Evolutionary conservation across 2,329 filamentous ascomycete genomes (phyloP), one percentile per base, ranked within the genome.

Genomic region (Harringtonia aguacate): DNA sequence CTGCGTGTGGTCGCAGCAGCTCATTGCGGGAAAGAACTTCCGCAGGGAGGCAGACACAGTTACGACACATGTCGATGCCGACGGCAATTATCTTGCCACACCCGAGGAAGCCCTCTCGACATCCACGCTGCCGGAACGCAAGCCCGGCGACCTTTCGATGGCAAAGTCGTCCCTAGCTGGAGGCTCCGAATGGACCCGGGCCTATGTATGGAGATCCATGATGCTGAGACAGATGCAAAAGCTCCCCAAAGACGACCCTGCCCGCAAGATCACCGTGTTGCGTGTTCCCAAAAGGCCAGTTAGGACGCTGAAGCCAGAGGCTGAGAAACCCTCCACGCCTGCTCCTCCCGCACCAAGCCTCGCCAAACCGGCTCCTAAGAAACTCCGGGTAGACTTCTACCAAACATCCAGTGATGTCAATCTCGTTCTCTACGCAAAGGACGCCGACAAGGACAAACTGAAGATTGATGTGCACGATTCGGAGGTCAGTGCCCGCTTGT

Each of bases 1-100:
- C 50, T 77, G 89, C 18, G 67, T 69, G 17, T 81, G 77, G 69
- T 64, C 70, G 28, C 66, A 69, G 59, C 55, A 61, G 30, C 56
- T 72, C 4, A 44, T 58, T 6, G 61, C 65, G 33, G 63, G 65
- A 35, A 58, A 69, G 8, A 49, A 47, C 13, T 48, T 60, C 50
- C 17, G 61, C 58, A 5, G 46, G 42, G 61, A 64, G 39, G 51
- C 61, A 15, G 65, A 67, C 33, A 59, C 58, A 4, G 64, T 66
- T 37, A 52, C 57, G 22, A 52, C 53, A 6, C 58, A 60, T 2
- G 61, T 69, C 4, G 67, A 75, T 52, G 59, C 55, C 4, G 53
- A 65, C 1, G 74, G 75, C 2, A 63, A 66, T 47, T 78, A 76
- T 59, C 63, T 50, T 1, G 62, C 63, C 17, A 69, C 61, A 0